Percentiles rank a stretch among this genome's conserved stretches.
Evolutionary conservation across 2,329 filamentous ascomycete genomes (phyloP).

Genomic region (Penicillium oxalicum): DNA sequence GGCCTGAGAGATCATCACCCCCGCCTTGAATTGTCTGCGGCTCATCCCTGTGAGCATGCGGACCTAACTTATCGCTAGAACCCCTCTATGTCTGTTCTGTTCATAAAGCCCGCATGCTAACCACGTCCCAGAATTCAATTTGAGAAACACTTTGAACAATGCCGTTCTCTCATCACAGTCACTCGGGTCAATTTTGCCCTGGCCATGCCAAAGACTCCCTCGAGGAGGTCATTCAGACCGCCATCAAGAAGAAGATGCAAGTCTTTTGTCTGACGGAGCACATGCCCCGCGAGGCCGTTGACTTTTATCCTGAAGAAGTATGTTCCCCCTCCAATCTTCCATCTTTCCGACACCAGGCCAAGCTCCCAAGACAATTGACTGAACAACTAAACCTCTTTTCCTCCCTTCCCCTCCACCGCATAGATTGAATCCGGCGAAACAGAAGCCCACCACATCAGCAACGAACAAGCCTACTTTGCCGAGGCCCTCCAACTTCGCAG

Average conservation of each 20-base stretch:
- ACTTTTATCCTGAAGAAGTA: slow-evolving; percentile 91
- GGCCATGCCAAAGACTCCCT: slow-evolving; percentile 80
- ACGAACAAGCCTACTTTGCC: slow-evolving; percentile 58
- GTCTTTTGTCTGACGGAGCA: slow-evolving; percentile 89
- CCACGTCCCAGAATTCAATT: not conserved
- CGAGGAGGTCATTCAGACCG: slow-evolving; percentile 74
- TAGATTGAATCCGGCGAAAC: slow-evolving; percentile 31
- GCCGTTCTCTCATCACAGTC: slow-evolving; percentile 97
- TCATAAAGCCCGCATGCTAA: not conserved
- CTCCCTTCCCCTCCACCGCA: not conserved
- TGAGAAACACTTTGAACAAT: slow-evolving; percentile 44
- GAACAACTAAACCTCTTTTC: not conserved
- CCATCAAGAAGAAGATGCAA: slow-evolving; percentile 71
- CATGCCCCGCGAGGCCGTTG: slow-evolving; percentile 73
- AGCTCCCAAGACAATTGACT: too few relatives aligned
- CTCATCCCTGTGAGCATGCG: too few relatives aligned
- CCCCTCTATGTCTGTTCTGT: too few relatives aligned
- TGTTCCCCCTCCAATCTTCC: not conserved
- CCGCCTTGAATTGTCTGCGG: too few relatives aligned
- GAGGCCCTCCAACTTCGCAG: slow-evolving; percentile 69
- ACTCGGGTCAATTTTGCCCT: slow-evolving; percentile 94
- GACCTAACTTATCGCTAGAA: too few relatives aligned
- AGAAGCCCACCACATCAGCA: slow-evolving; percentile 38
- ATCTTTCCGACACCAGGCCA: too few relatives aligned
- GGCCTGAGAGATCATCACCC: too few relatives aligned